Evolutionary conservation across 495 filamentous ascomycete species (phyloP), one percentile per base, ranked within the genome.

Genomic region (Trichoderma gamsii): DNA sequence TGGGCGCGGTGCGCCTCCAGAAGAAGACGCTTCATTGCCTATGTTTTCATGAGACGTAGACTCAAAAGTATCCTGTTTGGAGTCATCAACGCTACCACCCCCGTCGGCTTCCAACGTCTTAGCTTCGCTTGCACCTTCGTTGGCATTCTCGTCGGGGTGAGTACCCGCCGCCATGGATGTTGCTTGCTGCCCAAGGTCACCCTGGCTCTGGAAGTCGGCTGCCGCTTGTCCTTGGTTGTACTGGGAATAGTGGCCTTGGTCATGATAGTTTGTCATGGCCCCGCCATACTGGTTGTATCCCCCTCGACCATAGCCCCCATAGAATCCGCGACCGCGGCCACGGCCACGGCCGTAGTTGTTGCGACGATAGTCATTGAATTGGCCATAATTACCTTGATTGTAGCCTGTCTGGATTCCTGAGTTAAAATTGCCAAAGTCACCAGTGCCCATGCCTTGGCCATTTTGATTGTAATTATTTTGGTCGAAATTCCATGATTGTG

Each of bases 361-460:
- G 81, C 89, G 86, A 85, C 88, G 86, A 81, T 81, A 84, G 66
- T 84, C 82, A 73, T 80, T 79, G 68, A 79, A 80, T 71, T 82
- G 78, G 73, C 85, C 84, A 83, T 83, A 85, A 80, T 86, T 87
- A 84, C 85, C 84, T 82, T 83, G 80, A 81, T 78, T 79, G 76
- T 75, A 79, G 72, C 78, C 76, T 84, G 81, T 78, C 76, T 81
- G 80, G 81, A 83, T 94, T 77, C 90, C 90, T 85, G 88, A 81
- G 82, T 86, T 85, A 88, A 88, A 87, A 78, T 87, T 84, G 81
- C 90, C 90, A 89, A 88, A 93, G 78, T 90, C 88, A 89, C 87
- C 85, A 78, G 82, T 81, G 81, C 89, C 87, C 84, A 89, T 91
- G 83, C 88, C 86, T 79, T 79, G 75, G 80, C 82, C 81, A 91